Evolutionary conservation across 805 yeast species (phyloP), one percentile per base, ranked within the genome.

Genomic region (Blastobotrys muscicola): DNA sequence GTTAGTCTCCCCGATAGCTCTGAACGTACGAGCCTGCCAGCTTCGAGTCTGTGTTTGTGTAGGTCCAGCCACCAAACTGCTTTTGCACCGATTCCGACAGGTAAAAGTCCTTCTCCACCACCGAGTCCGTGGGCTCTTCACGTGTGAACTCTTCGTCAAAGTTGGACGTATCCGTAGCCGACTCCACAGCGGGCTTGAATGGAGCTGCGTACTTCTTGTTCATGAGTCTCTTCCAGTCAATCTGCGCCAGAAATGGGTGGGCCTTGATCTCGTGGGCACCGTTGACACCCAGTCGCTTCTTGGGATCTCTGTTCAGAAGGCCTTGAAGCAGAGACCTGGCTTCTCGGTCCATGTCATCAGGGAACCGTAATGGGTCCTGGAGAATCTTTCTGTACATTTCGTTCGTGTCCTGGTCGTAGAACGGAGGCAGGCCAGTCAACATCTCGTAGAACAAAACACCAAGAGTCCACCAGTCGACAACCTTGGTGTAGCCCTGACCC

Each of bases 61-160:
- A 90, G 2, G 97, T 90, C 98, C 98, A 92, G 5, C 98, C 97
- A 38, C 96, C 97, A 70, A 92, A 92, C 66, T 92, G 97, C 60
- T 83, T 79, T 64, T 92, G 98, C n/a, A 92, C 96, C 55, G 89
- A 78, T 54, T 87, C 97, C 57, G 94, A 84, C 49, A 92, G 72
- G 53, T 75, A 85, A 39, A 52, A 59, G 47, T 64, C 68, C 57
- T 85, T 94, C 60, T 89, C 94, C 12, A 89, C 96, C 9, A 92
- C 97, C 49, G 95, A 84, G 61, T 92, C 98, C 52, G 85, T 81
- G 3, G 98, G 97, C 54, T 81, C 78, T 57, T 92, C 97, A 56
- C 72, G 81, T 4, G 98, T 92, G 59, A 92, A 92, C 58, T 67
- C 72, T 50, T 79, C 76, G 60, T 90, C 96, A 57, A 92, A 92